Conservation (phyloP, 176 grass and related monocot genomes). For the Oropetium thomaeum region DNA sequence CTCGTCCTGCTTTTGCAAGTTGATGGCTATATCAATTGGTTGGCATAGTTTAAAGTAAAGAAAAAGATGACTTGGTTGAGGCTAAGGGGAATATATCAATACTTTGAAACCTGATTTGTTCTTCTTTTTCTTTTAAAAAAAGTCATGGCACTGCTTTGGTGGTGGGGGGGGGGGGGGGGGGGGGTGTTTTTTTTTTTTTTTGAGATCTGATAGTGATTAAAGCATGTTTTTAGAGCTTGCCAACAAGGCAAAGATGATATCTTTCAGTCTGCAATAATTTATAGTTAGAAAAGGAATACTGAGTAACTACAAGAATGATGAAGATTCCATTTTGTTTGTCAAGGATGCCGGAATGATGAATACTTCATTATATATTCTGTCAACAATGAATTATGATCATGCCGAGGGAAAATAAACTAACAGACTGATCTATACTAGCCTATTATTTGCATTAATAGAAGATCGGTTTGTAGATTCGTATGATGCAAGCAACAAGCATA, state of each 20-base stretch:
- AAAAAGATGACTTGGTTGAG: neutral
- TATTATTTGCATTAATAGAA: conserved; percentile 8
- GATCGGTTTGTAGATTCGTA: neutral
- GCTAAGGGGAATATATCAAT: conserved; percentile 23
- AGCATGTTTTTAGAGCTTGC: neutral
- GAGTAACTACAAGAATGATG: conserved; percentile 16
- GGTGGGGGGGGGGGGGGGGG: too few species aligned
- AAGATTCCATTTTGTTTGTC: neutral
- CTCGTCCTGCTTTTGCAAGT: conserved; percentile 8
- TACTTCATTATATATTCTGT: neutral
- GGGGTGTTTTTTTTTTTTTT: too few species aligned
- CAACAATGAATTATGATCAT: neutral
- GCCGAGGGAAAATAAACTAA: neutral
- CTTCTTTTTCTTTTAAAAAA: neutral
- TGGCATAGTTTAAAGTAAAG: neutral
- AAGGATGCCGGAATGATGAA: neutral
- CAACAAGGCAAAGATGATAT: conserved; percentile 6
- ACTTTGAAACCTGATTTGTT: conserved; percentile 1
- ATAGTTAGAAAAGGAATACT: neutral
- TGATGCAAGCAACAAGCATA: neutral
- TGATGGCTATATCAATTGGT: conserved; percentile 13
- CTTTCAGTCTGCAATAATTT: neutral
- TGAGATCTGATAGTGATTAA: neutral
- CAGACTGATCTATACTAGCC: conserved; percentile 4
- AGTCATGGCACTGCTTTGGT: conserved; percentile 6